Percentiles rank a stretch among this genome's conserved stretches.
phyloP scores from a whole-genome alignment of 495 filamentous ascomycete species.

The Copromyces sp. region DNA sequence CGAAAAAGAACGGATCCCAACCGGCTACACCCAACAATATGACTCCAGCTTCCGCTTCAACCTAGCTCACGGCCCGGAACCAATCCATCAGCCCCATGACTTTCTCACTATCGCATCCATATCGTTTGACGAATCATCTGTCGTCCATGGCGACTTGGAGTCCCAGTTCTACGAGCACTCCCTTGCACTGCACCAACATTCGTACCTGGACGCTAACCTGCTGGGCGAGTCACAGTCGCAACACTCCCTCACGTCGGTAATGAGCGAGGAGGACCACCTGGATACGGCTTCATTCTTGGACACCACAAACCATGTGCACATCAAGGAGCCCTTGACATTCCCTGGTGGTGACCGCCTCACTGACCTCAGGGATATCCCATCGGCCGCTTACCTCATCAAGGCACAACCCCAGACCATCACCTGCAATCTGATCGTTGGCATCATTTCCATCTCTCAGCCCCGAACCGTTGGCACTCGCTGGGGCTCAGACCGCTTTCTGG shows the following conservation, averaged over 20 bases:
- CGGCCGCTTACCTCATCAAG: slow-evolving; percentile 50
- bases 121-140: slow-evolving; percentile 22
- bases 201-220: slow-evolving; percentile 30
- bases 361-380: slow-evolving; percentile 62
- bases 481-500: slow-evolving; percentile 48
- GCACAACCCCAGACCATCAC: slow-evolving; percentile 72
- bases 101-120: slow-evolving; percentile 41
- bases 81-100: slow-evolving; percentile 22
- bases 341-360: slow-evolving; percentile 33
- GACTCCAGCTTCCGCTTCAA: slow-evolving; percentile 12
- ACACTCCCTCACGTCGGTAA: slow-evolving; percentile 7
- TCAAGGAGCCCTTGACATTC: slow-evolving; percentile 12
- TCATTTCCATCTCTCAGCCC: slow-evolving; percentile 60
- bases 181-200: slow-evolving; percentile 52
- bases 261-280: slow-evolving; percentile 5
- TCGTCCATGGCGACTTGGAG: slow-evolving; percentile 15
- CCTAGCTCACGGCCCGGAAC: slow-evolving; percentile 1
- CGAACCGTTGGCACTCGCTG: slow-evolving; percentile 46
- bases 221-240: background rate
- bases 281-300: slow-evolving; percentile 9
- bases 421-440: slow-evolving; percentile 65
- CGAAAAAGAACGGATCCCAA: slow-evolving; percentile 22
- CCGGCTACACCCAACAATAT: slow-evolving; percentile 41
- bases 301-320: background rate
- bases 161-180: slow-evolving; percentile 67